Base-by-base conservation (phyloP, 2,329 filamentous ascomycete genomes). In the Chrysoporthe deuterocubensis region DNA sequence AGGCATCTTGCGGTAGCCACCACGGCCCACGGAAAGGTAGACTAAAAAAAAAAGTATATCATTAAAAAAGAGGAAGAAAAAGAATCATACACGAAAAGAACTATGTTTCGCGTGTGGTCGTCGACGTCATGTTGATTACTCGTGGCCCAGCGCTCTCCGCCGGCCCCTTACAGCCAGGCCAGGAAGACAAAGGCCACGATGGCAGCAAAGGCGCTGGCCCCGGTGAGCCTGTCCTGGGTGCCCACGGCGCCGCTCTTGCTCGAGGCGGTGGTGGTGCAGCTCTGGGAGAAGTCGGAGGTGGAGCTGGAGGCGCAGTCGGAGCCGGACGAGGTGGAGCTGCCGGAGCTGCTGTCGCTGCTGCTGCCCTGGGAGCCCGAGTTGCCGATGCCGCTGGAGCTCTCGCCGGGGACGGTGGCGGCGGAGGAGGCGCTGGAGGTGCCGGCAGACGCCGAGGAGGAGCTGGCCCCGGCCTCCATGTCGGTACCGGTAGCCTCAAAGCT, bases 401-500 rank as follows among this genome's bases (percentile, higher is more conserved):
- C 32, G 52, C 76, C 77, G 46, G 76, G 77, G 2, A 78, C 77
- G 14, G 78, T 69, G 34, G 68, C 68, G 43, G 69, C 68, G 3
- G 69, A 67, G 8, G 69, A 61, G 11, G 71, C 58, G 21, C 50
- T 54, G 57, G 40, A 44, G 11, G 70, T 70, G 61, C 67, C 64
- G 48, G 64, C 69, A 14, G 63, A 65, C 16, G 67, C 70, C 8
- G 72, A 58, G 56, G 69, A 70, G 43, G 72, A 71, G 43, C 71
- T 67, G n/a, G 72, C 74, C 68, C 81, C 82, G 32, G 79, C 78
- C 67, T 85, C 78, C 86, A 90, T 92, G 76, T 98, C 85, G 54
- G 90, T 85, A 64, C 96, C 96, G 1, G 92, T 93, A n/a, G 89
- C 94, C 64, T 89, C 81, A 71, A 98, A 87, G 34, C 92, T 96